These are phyloP conservation scores for Panicum hallii DNA, from an alignment of 202 grass and related monocot species.

Conservation along the genomic window DNA sequence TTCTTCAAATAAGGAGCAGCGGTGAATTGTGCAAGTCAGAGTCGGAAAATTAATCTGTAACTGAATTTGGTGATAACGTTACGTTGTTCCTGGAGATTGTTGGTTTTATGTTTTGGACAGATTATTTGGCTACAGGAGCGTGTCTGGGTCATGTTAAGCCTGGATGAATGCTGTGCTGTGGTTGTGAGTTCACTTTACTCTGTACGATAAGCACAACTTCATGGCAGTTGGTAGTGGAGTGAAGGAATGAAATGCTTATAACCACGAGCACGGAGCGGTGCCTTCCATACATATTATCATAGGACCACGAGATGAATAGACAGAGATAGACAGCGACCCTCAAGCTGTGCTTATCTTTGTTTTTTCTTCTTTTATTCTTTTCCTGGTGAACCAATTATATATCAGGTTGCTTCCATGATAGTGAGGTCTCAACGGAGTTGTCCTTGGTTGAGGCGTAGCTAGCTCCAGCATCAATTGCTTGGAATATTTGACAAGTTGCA, in stretches of 20 bases:
- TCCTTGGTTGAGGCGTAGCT: constrained; percentile 46
- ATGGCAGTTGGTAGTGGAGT: background rate
- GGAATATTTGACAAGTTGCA: constrained; percentile 31
- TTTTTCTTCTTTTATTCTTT: background rate
- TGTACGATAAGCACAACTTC: background rate
- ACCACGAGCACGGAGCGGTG: background rate
- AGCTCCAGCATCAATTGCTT: constrained; percentile 32
- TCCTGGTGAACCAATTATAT: constrained; percentile 5
- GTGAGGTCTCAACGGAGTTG: constrained; percentile 45
- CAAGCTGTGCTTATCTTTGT: background rate
- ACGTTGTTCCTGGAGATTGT: background rate
- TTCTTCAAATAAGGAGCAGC: constrained; percentile 1
- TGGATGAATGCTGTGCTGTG: background rate
- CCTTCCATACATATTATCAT: constrained; percentile 1
- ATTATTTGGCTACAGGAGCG: background rate
- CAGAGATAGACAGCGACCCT: background rate
- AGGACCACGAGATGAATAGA: constrained; percentile 13
- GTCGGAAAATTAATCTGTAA: background rate
- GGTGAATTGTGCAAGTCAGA: background rate
- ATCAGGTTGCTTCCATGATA: constrained; percentile 26
- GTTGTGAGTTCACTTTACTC: background rate
- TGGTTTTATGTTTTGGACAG: background rate
- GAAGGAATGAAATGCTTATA: constrained; percentile 2
- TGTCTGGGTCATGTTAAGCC: background rate
- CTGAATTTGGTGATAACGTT: background rate